These are phyloP conservation scores for Thraustochytrium striatum DNA, from an alignment of 352 stramenopile species.

Conservation along the genomic window DNA sequence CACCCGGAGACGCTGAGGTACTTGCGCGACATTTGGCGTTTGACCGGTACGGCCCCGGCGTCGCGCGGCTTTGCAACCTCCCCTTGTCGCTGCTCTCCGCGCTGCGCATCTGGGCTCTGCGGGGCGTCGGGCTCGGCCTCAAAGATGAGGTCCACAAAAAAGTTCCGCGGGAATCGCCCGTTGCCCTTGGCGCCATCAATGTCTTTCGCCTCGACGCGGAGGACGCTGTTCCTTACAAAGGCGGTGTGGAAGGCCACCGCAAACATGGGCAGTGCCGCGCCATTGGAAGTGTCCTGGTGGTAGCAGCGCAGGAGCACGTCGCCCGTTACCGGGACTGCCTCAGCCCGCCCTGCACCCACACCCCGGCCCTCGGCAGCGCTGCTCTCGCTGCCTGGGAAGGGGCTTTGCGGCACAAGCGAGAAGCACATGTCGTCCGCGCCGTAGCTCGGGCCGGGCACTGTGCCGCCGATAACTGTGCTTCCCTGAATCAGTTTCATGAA, in stretches of 20 bases:
- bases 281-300: not conserved
- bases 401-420: slow-evolving; percentile 5
- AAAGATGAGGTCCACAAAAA: slow-evolving; percentile 45
- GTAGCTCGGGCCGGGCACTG: not conserved
- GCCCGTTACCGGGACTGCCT: not conserved
- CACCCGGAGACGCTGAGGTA: too few relatives aligned
- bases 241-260: slow-evolving; percentile 29
- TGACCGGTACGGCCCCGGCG: too few relatives aligned
- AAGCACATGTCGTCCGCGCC: slow-evolving; percentile 23
- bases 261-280: slow-evolving; percentile 16
- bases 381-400: not conserved
- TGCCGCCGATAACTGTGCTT: not conserved
- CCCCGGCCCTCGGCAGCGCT: not conserved
- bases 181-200: slow-evolving; percentile 42
- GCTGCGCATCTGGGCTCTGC: too few relatives aligned
- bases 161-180: slow-evolving; percentile 9
- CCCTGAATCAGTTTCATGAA: slow-evolving; percentile 22
- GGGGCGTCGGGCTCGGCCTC: too few relatives aligned
- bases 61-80: too few relatives aligned
- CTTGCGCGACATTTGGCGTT: too few relatives aligned
- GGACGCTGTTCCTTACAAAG: slow-evolving; percentile 27
- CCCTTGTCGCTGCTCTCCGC: too few relatives aligned
- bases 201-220: not conserved
- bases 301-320: slow-evolving; percentile 35
- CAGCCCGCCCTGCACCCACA: not conserved